These are phyloP conservation scores for Pyrus communis DNA, from an alignment of 306 rosid species.

Conservation along the genomic window DNA sequence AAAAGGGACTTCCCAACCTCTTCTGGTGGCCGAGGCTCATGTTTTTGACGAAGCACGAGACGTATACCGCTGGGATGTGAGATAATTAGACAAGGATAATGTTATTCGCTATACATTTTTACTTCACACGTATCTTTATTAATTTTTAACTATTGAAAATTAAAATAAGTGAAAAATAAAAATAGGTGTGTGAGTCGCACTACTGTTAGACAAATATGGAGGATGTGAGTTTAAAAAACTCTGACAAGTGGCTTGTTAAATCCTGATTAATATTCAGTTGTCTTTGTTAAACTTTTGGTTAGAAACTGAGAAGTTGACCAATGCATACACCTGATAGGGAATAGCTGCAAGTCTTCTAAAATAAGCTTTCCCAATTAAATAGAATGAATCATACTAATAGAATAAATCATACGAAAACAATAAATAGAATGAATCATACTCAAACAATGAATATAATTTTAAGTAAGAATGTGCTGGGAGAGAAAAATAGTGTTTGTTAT, in stretches of 20 bases:
- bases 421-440: background rate
- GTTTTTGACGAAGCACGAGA: background rate
- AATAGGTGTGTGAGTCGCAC: too few species aligned
- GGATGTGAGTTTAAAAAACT: background rate
- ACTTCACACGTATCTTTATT: too few species aligned
- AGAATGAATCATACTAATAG: too few species aligned
- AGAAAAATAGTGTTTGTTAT: background rate
- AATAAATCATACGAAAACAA: too few species aligned
- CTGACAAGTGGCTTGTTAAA: background rate
- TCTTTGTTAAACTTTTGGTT: background rate
- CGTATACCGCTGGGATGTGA: background rate
- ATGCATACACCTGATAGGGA: background rate
- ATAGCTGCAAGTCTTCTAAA: background rate
- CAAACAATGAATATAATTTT: too few species aligned
- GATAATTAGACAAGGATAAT: background rate
- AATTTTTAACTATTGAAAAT: too few species aligned
- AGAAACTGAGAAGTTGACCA: background rate
- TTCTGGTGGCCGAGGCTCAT: background rate
- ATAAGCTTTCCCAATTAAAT: background rate
- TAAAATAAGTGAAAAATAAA: too few species aligned
- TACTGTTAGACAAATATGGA: background rate
- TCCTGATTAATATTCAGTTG: background rate
- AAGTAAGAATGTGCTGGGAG: background rate
- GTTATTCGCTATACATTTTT: too few species aligned
- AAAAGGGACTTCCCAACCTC: slow-evolving; percentile 8